Evolutionary conservation across 768 basidiomycete species (phyloP), one percentile per base, ranked within the genome.

Genomic region (Tylopilus rubrobrunneus): DNA sequence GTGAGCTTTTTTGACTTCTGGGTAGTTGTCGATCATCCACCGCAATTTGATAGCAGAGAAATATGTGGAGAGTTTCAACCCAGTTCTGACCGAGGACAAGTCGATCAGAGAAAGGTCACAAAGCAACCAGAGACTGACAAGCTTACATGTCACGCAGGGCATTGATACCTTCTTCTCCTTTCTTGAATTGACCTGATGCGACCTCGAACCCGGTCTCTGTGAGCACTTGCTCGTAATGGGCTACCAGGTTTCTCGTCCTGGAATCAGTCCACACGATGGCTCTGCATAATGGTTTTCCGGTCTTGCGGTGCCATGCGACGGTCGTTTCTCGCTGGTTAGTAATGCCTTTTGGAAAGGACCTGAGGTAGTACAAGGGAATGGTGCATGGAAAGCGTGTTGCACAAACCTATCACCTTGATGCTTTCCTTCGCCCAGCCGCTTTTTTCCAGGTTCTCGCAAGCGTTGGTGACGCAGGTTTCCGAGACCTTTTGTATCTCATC

Each of bases 301-400:
- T 95, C 65, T 77, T 79, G 56, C 87, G 82, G 66, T 89, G 90
- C 97, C 97, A 98, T 17, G 85, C 89, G 29, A 98, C 85, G 3
- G 94, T 84, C 1, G 97, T 98, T 71, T 98, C 97, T 51, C 97
- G 86, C 72, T 98, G 96, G 67, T 98, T 99, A 40, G 96, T 98
- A 72, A 98, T 91, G 25, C 95, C 89, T 87, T 55, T 45, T 46
- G 23, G 15, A 53, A 56, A 44, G 25, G 41, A 25, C 28, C 8
- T 49, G 40, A 54, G 45, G 59, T 54, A 51, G 42, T 11, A 31
- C 11, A 15, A 4, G 25, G 50, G 40, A 9, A 25, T 21, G 29
- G 7, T 8, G 25, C 17, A 7, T 28, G 19, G 21, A 48, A 28
- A 34, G 34, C 23, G n/a, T 15, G 4, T 9, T 15, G 42, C 17